Evolutionary conservation across 352 stramenopile species (phyloP), one percentile per base, ranked within the genome.

Genomic region (Aphanomyces stellatus): DNA sequence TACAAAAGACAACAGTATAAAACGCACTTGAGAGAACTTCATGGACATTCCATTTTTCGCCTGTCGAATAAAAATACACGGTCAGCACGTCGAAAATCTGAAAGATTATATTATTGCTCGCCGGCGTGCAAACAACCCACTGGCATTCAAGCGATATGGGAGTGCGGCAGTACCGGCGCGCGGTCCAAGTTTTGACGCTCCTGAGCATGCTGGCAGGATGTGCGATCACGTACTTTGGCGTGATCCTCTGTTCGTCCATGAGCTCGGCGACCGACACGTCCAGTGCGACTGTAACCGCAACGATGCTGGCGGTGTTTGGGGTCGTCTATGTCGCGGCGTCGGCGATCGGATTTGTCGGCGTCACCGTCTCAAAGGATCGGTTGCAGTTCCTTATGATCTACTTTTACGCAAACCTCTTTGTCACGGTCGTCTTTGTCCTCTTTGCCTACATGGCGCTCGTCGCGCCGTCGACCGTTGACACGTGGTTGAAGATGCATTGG

Each of bases 401-500:
- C 55, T 64, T 64, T n/a, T 64, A 64, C 40, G 33, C 55, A 8
- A 64, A 30, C 3, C 19, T 64, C 19, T 5, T 51, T 35, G 27
- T 64, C 3, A 35, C 22, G 15, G 55, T 64, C 37, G n/a, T 51
- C 6, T 46, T 64, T 34, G 7, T 64, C 25, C 31, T 64, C 31
- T 64, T 64, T 28, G 24, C 35, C 24, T 64, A 64, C 55, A 51
- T 64, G 34, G 55, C 55, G 4, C 35, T 64, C 27, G 55, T 46
- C 25, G 55, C 55, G 35, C 55, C 55, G 28, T 53, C 55, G 34
- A 22, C 55, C 1, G 22, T 64, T 3, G 25, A 19, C n/a, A 51
- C 35, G 1, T 93, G 81, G 81, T 69, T 94, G 49, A 91, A 92
- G 62, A 82, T 84, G 62, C 81, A 91, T 70, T 92, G 85, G 85